Evolutionary conservation across 2,329 filamentous ascomycete genomes (phyloP).

Genomic region (Aspergillus eucalypticola): DNA sequence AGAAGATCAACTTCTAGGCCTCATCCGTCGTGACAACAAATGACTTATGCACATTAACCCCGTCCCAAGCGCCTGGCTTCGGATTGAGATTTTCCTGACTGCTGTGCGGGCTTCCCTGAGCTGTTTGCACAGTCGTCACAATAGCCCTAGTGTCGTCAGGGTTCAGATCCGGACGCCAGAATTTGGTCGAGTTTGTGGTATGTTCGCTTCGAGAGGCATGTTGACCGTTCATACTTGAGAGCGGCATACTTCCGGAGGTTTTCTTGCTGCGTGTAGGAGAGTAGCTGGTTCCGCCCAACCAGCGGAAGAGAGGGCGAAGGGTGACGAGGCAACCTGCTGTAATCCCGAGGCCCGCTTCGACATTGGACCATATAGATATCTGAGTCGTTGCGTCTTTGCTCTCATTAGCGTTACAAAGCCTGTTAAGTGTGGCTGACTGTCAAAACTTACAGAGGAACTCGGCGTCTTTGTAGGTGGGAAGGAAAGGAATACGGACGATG

Average conservation of each 20-base stretch:
- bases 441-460: constrained; percentile 38
- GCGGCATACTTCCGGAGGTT: constrained; percentile 30
- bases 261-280: constrained; percentile 26
- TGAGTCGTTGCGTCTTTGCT: constrained; percentile 34
- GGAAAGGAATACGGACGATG: constrained; percentile 39
- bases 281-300: constrained; percentile 34
- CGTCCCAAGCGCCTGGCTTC: constrained; percentile 24
- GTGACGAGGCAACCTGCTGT: constrained; percentile 52
- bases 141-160: constrained; percentile 28
- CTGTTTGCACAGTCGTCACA: constrained; percentile 32
- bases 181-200: constrained; percentile 26
- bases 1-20: constrained; percentile 10
- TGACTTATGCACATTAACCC: constrained; percentile 38
- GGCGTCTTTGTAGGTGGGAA: constrained; percentile 33
- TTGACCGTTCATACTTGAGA: constrained; percentile 31
- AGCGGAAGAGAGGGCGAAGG: constrained; percentile 51
- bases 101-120: constrained; percentile 29
- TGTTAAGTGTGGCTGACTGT: background rate
- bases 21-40: constrained; percentile 34
- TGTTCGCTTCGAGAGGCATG: constrained; percentile 20
- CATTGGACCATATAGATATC: constrained; percentile 45
- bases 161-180: constrained; percentile 35
- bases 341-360: constrained; percentile 44
- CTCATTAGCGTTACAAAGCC: background rate
- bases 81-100: constrained; percentile 39